Evolutionary conservation across 179 eudicot species (phyloP).

Genomic region (Nepenthes alata): DNA sequence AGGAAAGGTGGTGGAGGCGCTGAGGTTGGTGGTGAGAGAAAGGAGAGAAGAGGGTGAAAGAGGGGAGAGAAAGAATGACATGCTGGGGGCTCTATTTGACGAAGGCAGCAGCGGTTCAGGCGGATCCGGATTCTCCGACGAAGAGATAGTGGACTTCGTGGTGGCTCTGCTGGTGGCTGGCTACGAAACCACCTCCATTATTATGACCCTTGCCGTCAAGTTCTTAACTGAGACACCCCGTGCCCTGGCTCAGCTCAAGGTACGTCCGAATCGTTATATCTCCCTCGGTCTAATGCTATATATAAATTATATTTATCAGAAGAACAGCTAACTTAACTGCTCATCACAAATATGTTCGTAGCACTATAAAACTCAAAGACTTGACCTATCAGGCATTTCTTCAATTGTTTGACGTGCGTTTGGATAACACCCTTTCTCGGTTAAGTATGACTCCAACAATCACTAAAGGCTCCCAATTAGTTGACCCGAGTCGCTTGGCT

Average conservation of each 20-base stretch:
- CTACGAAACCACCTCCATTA: constrained; percentile 82
- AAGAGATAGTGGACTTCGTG: constrained; percentile 74
- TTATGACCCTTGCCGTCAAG: constrained; percentile 83
- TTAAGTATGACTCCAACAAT: no score
- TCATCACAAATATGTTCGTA: no score
- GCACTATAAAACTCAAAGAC: no score
- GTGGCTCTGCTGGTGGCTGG: constrained; percentile 84
- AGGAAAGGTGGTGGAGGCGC: constrained; percentile 78
- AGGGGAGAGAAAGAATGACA: constrained; percentile 67
- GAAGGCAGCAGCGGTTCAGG: constrained; percentile 57
- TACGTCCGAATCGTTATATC: constrained; percentile 4
- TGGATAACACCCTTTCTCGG: no score
- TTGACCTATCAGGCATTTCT: no score
- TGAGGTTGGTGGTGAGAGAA: constrained; percentile 53
- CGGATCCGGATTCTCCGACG: constrained; percentile 64
- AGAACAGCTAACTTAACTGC: no score
- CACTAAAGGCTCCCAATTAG: no score
- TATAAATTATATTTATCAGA: no score
- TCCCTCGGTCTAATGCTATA: no score
- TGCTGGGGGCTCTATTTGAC: constrained; percentile 67
- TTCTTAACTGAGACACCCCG: constrained; percentile 81
- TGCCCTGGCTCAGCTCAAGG: constrained; percentile 79
- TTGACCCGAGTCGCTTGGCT: no score
- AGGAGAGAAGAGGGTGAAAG: constrained; percentile 48
- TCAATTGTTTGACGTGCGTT: no score